These are phyloP conservation scores for Solanum aculeatissimum DNA, from an alignment of 305 asterid species.

Conservation along the genomic window DNA sequence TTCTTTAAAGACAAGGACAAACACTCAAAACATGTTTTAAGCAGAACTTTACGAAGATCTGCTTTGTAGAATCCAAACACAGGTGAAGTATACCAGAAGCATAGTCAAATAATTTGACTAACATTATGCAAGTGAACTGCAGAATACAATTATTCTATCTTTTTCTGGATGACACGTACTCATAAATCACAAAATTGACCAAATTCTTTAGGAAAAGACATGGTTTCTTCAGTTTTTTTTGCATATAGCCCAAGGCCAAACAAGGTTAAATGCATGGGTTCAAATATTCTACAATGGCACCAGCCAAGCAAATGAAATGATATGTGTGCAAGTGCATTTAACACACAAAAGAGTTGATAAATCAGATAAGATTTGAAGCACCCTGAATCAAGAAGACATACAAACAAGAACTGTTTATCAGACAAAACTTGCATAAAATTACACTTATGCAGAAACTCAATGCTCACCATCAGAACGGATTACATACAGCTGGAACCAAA, in stretches of 20 bases:
- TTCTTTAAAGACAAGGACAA: background rate
- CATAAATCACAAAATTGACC: background rate
- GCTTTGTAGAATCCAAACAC: background rate
- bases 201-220: background rate
- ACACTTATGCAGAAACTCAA: background rate
- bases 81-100: background rate
- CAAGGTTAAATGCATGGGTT: background rate
- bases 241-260: background rate
- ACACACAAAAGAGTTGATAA: background rate
- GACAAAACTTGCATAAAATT: slow-evolving; percentile 1
- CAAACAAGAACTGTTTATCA: slow-evolving; percentile 1
- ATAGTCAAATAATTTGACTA: background rate
- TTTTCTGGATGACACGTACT: background rate
- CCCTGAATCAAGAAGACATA: background rate
- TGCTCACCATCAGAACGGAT: slow-evolving; percentile 31
- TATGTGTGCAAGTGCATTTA: background rate
- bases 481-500: slow-evolving; percentile 43
- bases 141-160: background rate
- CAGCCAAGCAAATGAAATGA: background rate
- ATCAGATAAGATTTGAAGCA: background rate
- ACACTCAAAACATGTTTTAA: background rate
- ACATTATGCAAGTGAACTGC: background rate
- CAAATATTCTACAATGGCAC: background rate
- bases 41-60: background rate
- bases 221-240: background rate